phyloP scores from a whole-genome alignment of 805 yeast species.

The Lachancea kluyveri region DNA sequence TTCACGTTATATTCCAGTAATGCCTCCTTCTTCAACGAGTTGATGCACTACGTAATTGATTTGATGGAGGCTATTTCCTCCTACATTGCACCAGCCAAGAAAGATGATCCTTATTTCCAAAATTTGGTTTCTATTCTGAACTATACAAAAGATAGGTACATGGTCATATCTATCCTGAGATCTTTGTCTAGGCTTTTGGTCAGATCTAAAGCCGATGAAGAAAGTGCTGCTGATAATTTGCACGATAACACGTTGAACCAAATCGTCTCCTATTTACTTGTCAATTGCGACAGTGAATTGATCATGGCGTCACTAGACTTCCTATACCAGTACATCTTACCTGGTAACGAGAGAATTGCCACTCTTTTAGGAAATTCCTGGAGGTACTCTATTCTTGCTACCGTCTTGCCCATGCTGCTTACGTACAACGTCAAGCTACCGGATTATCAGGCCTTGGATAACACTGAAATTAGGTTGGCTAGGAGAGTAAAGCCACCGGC shows the following conservation, averaged over 20 bases:
- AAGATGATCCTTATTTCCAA: slow-evolving; percentile 57
- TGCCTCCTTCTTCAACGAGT: slow-evolving; percentile 44
- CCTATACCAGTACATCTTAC: slow-evolving; percentile 68
- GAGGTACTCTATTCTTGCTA: slow-evolving; percentile 46
- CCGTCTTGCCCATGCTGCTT: slow-evolving; percentile 58
- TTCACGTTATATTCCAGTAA: slow-evolving; percentile 27
- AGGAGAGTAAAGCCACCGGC: slow-evolving; percentile 56
- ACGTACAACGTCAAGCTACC: slow-evolving; percentile 39
- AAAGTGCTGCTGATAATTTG: slow-evolving; percentile 45
- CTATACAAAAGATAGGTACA: slow-evolving; percentile 57
- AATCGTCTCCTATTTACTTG: slow-evolving; percentile 50
- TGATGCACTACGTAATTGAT: slow-evolving; percentile 64
- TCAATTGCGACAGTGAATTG: slow-evolving; percentile 59
- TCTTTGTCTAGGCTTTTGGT: slow-evolving; percentile 76
- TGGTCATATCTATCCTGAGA: slow-evolving; percentile 63
- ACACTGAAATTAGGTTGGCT: slow-evolving; percentile 33
- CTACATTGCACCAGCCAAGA: slow-evolving; percentile 67
- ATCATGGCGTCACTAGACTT: slow-evolving; percentile 71
- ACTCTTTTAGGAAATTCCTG: slow-evolving; percentile 42
- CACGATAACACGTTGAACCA: slow-evolving; percentile 43
- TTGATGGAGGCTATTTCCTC: slow-evolving; percentile 80
- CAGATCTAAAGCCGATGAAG: slow-evolving; percentile 42
- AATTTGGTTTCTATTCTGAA: slow-evolving; percentile 46
- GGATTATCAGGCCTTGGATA: slow-evolving; percentile 27
- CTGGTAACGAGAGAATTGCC: slow-evolving; percentile 52